Percentiles rank a stretch among this genome's conserved stretches.
These are phyloP conservation scores for Cryptosporidium parvum DNA, from an alignment of 169 alveolate species.

Conservation along the genomic window DNA sequence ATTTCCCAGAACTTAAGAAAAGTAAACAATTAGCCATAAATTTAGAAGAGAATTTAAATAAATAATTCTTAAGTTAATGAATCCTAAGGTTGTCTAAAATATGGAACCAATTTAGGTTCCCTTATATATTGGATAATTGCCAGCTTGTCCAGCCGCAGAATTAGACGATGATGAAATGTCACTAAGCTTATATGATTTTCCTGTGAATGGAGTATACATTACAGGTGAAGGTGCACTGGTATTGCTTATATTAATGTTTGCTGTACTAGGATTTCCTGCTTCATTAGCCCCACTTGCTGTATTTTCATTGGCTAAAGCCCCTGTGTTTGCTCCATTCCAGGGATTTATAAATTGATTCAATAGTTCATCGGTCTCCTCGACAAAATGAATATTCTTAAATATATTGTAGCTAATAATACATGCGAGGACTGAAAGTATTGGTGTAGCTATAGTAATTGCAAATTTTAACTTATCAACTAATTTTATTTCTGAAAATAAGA, in stretches of 20 bases:
- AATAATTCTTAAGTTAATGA: not conserved
- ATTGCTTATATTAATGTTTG: slow-evolving; percentile 2
- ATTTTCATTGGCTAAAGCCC: slow-evolving; percentile 5
- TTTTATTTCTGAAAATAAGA: not conserved
- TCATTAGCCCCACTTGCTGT: not conserved
- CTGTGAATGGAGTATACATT: slow-evolving; percentile 64
- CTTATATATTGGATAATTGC: slow-evolving; percentile 55
- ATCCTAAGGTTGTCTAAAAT: not conserved
- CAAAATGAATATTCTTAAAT: slow-evolving; percentile 44
- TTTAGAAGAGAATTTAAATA: not conserved
- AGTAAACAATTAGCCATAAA: not conserved
- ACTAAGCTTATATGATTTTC: slow-evolving; percentile 60
- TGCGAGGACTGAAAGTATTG: slow-evolving; percentile 48
- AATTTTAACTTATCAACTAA: not conserved
- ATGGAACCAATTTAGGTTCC: slow-evolving; percentile 63
- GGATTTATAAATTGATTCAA: slow-evolving; percentile 21
- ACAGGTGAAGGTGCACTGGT: not conserved
- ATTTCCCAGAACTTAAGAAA: not conserved
- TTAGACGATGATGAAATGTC: slow-evolving; percentile 42
- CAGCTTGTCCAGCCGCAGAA: not conserved
- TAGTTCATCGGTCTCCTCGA: slow-evolving; percentile 57
- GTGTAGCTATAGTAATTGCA: slow-evolving; percentile 34
- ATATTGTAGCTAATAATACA: slow-evolving; percentile 54
- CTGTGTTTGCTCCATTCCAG: slow-evolving; percentile 27
- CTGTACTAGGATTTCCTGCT: slow-evolving; percentile 1